Evolutionary conservation across 2,329 filamentous ascomycete species (phyloP).

Genomic region (Mariannaea sp.): DNA sequence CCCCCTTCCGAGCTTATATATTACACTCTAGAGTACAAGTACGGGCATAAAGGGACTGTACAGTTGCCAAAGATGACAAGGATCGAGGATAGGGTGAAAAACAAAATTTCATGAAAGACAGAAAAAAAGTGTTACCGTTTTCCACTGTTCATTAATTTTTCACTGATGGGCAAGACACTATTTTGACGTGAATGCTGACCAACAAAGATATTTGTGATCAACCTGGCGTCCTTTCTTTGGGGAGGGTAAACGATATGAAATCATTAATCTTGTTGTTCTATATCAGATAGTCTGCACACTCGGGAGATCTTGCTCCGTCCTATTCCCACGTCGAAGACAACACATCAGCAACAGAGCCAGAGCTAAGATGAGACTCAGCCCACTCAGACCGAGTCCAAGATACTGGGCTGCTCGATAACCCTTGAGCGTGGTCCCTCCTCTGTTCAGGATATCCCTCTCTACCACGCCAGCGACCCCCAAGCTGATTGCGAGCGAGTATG

Average conservation of each 20-base stretch:
- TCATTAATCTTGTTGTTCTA: background rate
- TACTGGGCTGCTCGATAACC: conserved; percentile 35
- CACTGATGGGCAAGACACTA: background rate
- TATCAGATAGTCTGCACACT: no score
- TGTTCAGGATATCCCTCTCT: conserved; percentile 21
- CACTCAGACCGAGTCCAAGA: conserved; percentile 31
- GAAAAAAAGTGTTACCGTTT: conserved; percentile 30
- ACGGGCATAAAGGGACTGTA: conserved; percentile 35
- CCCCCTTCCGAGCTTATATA: conserved; percentile 15
- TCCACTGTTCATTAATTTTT: background rate
- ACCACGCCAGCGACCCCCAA: conserved; percentile 35
- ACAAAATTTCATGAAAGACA: conserved; percentile 33
- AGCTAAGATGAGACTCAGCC: conserved; percentile 29
- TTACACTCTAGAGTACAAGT: conserved; percentile 19
- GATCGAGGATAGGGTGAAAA: conserved; percentile 31
- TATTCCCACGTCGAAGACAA: conserved; percentile 26
- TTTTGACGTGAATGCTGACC: background rate
- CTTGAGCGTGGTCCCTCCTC: conserved; percentile 18
- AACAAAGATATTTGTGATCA: background rate
- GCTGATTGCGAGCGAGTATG: conserved; percentile 31
- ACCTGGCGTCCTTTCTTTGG: no score
- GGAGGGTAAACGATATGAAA: no score
- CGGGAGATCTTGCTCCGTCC: conserved; percentile 15
- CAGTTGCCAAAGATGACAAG: conserved; percentile 33
- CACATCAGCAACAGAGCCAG: conserved; percentile 25